A percentile compares a stretch with the other conserved stretches of the same genome.
phyloP scores from a whole-genome alignment of 352 stramenopile species.

The Phytophthora colocasiae region DNA sequence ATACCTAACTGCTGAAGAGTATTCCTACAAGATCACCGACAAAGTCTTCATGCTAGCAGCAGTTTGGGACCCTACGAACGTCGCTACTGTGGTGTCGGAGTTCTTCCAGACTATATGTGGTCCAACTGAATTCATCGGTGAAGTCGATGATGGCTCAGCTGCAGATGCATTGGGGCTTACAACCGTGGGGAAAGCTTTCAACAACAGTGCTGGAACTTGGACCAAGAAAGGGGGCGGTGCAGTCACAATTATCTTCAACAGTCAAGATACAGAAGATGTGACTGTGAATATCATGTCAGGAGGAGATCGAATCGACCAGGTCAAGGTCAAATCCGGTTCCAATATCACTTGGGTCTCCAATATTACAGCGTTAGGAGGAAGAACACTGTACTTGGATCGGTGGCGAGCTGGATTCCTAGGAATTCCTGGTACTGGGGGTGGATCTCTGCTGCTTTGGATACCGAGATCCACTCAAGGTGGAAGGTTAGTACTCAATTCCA shows the following conservation, averaged over 20 bases:
- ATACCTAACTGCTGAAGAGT: constrained; percentile 39
- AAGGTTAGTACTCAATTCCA: constrained; percentile 38
- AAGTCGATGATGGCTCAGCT: constrained; percentile 50
- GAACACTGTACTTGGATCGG: constrained; percentile 59
- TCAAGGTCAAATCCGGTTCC: constrained; percentile 36
- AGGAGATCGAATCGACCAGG: constrained; percentile 29
- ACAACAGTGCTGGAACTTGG: constrained; percentile 39
- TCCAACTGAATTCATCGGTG: constrained; percentile 47
- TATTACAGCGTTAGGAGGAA: constrained; percentile 38
- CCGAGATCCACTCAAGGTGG: constrained; percentile 34
- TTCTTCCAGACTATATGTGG: constrained; percentile 66
- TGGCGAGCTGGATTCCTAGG: constrained; percentile 51
- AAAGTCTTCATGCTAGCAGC: constrained; percentile 43
- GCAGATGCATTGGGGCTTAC: constrained; percentile 41
- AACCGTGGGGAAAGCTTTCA: constrained; percentile 47
- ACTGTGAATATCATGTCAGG: constrained; percentile 39
- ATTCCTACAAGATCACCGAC: constrained; percentile 43
- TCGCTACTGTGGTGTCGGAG: constrained; percentile 45
- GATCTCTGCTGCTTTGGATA: constrained; percentile 54
- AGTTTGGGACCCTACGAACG: constrained; percentile 52
- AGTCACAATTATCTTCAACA: constrained; percentile 45
- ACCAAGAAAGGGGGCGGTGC: constrained; percentile 36
- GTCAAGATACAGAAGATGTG: constrained; percentile 43
- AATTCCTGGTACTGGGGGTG: constrained; percentile 43
- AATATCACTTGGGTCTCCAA: constrained; percentile 41